phyloP scores from a whole-genome alignment of 345 rosid species.

The Anacardium occidentale region DNA sequence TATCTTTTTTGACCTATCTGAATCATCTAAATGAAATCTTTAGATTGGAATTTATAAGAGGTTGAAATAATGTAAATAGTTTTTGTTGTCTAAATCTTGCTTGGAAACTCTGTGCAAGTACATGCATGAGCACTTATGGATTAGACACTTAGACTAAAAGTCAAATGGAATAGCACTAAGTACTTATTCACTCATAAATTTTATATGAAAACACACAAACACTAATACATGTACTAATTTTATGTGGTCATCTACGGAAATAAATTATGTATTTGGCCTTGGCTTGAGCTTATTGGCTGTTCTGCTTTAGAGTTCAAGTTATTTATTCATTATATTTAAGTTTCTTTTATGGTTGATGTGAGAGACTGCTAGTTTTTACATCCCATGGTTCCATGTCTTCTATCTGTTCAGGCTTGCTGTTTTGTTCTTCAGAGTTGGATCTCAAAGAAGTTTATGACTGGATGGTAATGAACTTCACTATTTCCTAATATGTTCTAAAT shows the following conservation, averaged over 20 bases:
- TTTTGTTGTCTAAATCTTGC: too few species aligned
- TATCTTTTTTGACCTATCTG: too few species aligned
- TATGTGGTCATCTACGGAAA: not conserved
- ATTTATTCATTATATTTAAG: not conserved
- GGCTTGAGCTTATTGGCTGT: not conserved
- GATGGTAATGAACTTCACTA: slow-evolving; percentile 46
- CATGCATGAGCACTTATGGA: not conserved
- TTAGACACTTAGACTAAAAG: not conserved
- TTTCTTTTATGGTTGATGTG: not conserved
- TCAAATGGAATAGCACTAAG: too few species aligned
- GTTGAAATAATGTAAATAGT: too few species aligned
- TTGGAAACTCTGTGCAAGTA: not conserved
- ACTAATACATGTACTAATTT: not conserved
- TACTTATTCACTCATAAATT: too few species aligned
- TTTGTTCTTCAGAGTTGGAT: slow-evolving; percentile 68
- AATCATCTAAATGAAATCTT: too few species aligned
- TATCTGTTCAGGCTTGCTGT: slow-evolving; percentile 59
- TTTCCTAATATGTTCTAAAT: slow-evolving; percentile 8
- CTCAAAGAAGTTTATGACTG: slow-evolving; percentile 77
- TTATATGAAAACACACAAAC: not conserved
- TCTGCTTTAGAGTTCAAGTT: not conserved
- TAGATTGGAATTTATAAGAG: too few species aligned
- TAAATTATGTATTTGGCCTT: not conserved
- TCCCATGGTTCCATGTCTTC: slow-evolving; percentile 12
- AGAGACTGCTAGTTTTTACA: slow-evolving; percentile 3